Evolutionary conservation across 177 flowering plant species (phyloP).

Genomic region (Tripterygium wilfordii): DNA sequence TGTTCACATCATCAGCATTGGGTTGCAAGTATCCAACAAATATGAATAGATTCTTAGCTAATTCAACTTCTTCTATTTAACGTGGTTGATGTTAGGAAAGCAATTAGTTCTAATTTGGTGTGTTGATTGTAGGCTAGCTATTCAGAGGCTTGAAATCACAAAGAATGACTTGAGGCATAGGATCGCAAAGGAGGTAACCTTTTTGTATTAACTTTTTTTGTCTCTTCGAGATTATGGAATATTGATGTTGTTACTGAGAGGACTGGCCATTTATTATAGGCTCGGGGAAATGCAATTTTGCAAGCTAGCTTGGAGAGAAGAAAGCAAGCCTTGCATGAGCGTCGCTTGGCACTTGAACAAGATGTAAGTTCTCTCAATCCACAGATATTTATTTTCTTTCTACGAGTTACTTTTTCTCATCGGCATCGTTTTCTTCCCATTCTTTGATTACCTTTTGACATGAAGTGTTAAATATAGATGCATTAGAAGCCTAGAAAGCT

Average conservation of each 20-base stretch:
- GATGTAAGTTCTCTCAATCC: slow-evolving; percentile 68
- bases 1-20: no score
- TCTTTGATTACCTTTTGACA: no score
- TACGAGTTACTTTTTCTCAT: no score
- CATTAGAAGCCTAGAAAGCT: no score
- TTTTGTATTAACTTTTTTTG: background rate
- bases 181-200: slow-evolving; percentile 99
- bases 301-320: slow-evolving; percentile 99
- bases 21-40: no score
- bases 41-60: no score
- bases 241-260: slow-evolving; percentile 4
- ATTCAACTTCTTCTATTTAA: no score
- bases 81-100: no score
- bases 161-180: slow-evolving; percentile 89
- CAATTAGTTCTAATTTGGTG: background rate
- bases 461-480: no score
- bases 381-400: no score
- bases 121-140: slow-evolving; percentile 64
- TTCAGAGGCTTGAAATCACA: slow-evolving; percentile 88
- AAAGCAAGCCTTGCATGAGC: slow-evolving; percentile 97
- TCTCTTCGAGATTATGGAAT: background rate
- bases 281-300: slow-evolving; percentile 90
- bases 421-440: no score
- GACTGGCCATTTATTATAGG: slow-evolving; percentile 39
- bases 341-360: slow-evolving; percentile 98